Percentiles rank a stretch among this genome's conserved stretches.
Evolutionary conservation across 352 stramenopile genomes (phyloP).

Genomic region (Thalassiosira exigua): DNA sequence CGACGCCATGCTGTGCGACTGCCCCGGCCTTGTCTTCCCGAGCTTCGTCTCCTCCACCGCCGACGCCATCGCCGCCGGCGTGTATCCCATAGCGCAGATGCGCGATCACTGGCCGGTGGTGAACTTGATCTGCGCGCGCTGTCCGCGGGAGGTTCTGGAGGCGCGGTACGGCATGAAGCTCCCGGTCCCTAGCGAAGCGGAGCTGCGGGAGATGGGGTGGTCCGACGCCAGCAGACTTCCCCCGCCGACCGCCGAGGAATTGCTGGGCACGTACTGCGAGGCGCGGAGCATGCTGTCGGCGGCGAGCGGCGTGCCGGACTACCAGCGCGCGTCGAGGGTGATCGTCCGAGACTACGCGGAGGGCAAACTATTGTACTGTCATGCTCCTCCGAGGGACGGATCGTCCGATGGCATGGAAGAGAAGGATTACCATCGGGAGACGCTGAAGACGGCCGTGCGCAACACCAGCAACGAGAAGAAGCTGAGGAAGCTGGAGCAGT

Average conservation of each 20-base stretch:
- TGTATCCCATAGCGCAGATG: constrained; percentile 98
- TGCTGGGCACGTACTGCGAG: constrained; percentile 86
- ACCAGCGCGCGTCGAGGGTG: constrained; percentile 92
- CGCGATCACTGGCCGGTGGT: constrained; percentile 94
- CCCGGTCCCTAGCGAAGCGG: constrained; percentile 64
- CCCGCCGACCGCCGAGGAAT: constrained; percentile 84
- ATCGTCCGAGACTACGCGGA: constrained; percentile 98
- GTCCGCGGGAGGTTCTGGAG: constrained; percentile 95
- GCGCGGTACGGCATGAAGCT: constrained; percentile 96
- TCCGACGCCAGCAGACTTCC: constrained; percentile 56
- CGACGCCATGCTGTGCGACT: constrained; percentile 99
- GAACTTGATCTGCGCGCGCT: constrained; percentile 92
- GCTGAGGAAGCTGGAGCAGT: constrained; percentile 42
- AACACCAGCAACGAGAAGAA: constrained; percentile 68
- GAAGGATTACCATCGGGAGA: constrained; percentile 73
- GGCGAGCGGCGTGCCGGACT: constrained; percentile 93
- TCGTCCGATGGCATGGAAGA: constrained; percentile 27
- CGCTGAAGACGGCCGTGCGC: constrained; percentile 67
- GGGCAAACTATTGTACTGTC: constrained; percentile 96
- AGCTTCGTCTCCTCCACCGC: constrained; percentile 98
- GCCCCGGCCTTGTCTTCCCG: constrained; percentile 99
- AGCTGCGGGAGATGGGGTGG: constrained; percentile 61
- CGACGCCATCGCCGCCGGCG: constrained; percentile 98
- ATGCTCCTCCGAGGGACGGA: constrained; percentile 88
- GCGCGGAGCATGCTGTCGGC: constrained; percentile 92